Evolutionary conservation across 192 early-diverging fungal genomes (phyloP).

Genomic region (Rhizophagus prolifer): DNA sequence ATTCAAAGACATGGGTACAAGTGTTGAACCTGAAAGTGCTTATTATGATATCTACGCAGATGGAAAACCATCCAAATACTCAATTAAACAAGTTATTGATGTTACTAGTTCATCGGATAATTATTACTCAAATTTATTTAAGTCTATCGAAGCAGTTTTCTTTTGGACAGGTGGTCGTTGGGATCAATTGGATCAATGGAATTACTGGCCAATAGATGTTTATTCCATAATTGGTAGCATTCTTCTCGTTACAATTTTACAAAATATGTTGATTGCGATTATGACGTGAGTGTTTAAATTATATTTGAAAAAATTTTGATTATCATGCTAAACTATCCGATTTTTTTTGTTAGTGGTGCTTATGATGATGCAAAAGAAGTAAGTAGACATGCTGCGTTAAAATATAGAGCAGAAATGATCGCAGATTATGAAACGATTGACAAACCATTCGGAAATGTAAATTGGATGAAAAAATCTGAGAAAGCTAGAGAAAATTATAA

Average conservation of each 20-base stretch:
- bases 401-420: not conserved
- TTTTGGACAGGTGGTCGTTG: conserved; percentile 19
- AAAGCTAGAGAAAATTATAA: no score
- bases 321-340: not conserved
- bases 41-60: no score
- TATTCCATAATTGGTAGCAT: no score
- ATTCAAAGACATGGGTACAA: no score
- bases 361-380: not conserved
- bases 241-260: no score
- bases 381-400: not conserved
- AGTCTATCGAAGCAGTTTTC: not conserved
- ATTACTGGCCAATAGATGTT: conserved; percentile 12
- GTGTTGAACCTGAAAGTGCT: not conserved
- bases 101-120: no score
- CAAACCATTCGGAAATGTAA: not conserved
- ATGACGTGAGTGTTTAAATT: not conserved
- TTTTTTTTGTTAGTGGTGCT: no score
- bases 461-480: not conserved
- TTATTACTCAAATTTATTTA: not conserved
- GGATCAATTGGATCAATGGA: conserved; percentile 14
- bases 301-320: not conserved
- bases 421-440: not conserved
- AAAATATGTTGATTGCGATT: conserved; percentile 1
- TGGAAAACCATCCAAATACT: no score
- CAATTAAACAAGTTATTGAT: no score